Percentiles rank a stretch among this genome's conserved stretches.
phyloP scores from a whole-genome alignment of 495 filamentous ascomycete species.

The Articulospora tetracladia region DNA sequence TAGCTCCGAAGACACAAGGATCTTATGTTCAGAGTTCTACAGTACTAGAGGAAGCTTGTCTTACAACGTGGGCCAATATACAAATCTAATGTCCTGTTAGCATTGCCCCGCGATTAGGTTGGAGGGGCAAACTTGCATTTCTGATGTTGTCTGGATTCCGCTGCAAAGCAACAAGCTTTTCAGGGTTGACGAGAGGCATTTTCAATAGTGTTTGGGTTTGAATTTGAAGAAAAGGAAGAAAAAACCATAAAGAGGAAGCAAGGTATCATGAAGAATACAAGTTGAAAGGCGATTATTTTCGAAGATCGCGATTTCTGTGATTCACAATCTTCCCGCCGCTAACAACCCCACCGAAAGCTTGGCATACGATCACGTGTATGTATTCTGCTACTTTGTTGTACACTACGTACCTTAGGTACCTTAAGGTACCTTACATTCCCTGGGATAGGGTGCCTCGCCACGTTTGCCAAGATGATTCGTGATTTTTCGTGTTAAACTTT shows the following conservation, averaged over 20 bases:
- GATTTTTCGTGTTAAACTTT: too few species aligned
- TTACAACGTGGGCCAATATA: constrained; percentile 92
- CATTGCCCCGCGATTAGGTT: constrained; percentile 27
- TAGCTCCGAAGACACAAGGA: too few species aligned
- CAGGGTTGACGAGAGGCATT: constrained; percentile 86
- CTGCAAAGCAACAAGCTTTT: constrained; percentile 83
- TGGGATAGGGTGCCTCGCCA: too few species aligned
- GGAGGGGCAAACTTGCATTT: constrained; percentile 59
- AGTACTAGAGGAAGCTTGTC: constrained; percentile 27
- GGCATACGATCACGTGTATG: too few species aligned
- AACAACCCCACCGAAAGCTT: too few species aligned
- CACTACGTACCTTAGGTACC: too few species aligned
- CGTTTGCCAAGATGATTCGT: too few species aligned
- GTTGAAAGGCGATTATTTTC: neutral
- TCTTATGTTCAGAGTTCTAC: neutral
- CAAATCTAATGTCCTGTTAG: constrained; percentile 64
- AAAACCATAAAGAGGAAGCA: neutral
- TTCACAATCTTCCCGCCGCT: neutral
- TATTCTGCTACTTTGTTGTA: too few species aligned
- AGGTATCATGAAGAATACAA: neutral
- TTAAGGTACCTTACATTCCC: too few species aligned
- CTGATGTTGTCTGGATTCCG: constrained; percentile 78
- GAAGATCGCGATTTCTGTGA: neutral
- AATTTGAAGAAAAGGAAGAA: neutral
- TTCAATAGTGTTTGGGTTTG: constrained; percentile 25